Evolutionary conservation across 306 rosid genomes (phyloP), one percentile per base, ranked within the genome.

Genomic region (Dryas alaskensis): DNA sequence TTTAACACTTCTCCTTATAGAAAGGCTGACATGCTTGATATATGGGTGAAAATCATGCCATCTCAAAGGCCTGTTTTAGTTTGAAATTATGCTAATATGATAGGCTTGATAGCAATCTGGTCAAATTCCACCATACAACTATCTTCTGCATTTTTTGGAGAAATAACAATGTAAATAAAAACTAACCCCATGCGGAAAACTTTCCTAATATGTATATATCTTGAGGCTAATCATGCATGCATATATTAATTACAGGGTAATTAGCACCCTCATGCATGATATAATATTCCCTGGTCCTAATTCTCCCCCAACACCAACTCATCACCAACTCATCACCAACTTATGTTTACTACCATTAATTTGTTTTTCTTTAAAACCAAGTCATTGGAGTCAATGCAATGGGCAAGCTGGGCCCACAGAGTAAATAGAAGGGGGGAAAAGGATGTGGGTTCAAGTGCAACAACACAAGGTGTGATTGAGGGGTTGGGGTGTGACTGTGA

Each of bases 401-500:
- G 52, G 17, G 31, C 73, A 73, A 17, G 9, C 1, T 31, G 22
- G 67, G 3, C 48, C 10, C 10, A 48, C 37, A 48, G 51, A 4
- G 40, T 4, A 81, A 46, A 48, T 46, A 73, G 59, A 59, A 61
- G 19, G 45, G 42, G 55, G 58, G 43, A 51, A 43, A 78, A 4
- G 27, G 55, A 11, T 37, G 69, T 44, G 10, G 62, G 54, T 19
- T 47, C 43, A 40, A 25, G 0, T 27, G 67, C 69, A 13, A 43
- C 27, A 58, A 55, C 60, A 67, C 2, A 81, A 61, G 51, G 22
- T 43, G 62, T 74, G 78, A 72, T 11, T 53, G 72, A 66, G 77
- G 47, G 57, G 67, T 7, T 65, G 42, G 31, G 59, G 61, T 25
- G 52, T 50, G 0, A 49, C 37, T 31, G 37, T 10, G 63, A 14